These are phyloP conservation scores for Chondrus crispus DNA, from an alignment of 23 red algal genomes.

Conservation along the genomic window DNA sequence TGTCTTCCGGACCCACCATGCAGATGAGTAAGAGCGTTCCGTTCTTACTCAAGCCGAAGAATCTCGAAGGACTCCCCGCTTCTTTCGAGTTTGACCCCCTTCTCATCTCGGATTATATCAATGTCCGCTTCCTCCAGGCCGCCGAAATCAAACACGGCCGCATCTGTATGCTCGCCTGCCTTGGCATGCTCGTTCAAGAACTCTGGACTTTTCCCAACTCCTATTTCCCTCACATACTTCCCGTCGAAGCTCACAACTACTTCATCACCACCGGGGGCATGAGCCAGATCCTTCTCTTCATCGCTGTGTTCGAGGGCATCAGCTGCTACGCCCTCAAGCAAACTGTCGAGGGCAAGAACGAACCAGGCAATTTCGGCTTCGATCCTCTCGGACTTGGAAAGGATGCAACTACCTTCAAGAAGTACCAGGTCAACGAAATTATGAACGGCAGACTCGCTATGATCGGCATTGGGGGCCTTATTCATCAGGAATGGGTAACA, in stretches of 20 bases:
- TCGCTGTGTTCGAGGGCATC: constrained; percentile 77
- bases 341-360: constrained; percentile 84
- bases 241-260: constrained; percentile 85
- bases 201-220: constrained; percentile 65
- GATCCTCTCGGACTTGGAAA: constrained; percentile 92
- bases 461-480: constrained; percentile 82
- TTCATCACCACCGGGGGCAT: constrained; percentile 87
- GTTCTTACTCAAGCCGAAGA: constrained; percentile 90
- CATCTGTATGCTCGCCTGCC: constrained; percentile 92
- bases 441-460: constrained; percentile 97
- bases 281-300: constrained; percentile 89
- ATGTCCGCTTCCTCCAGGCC: constrained; percentile 76
- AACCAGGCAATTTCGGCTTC: constrained; percentile 94
- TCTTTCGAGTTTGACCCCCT: constrained; percentile 95
- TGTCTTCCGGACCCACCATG: constrained; percentile 46
- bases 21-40: constrained; percentile 87
- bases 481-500: constrained; percentile 69
- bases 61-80: constrained; percentile 83
- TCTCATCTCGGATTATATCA: constrained; percentile 81
- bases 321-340: constrained; percentile 80
- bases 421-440: constrained; percentile 85
- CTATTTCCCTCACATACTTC: constrained; percentile 88
- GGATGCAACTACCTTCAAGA: constrained; percentile 59
- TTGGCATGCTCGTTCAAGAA: constrained; percentile 94
- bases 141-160: constrained; percentile 97